Evolutionary conservation across 2,329 filamentous ascomycete species (phyloP), one percentile per base, ranked within the genome.

Genomic region (Paraconiothyrium brasiliense): DNA sequence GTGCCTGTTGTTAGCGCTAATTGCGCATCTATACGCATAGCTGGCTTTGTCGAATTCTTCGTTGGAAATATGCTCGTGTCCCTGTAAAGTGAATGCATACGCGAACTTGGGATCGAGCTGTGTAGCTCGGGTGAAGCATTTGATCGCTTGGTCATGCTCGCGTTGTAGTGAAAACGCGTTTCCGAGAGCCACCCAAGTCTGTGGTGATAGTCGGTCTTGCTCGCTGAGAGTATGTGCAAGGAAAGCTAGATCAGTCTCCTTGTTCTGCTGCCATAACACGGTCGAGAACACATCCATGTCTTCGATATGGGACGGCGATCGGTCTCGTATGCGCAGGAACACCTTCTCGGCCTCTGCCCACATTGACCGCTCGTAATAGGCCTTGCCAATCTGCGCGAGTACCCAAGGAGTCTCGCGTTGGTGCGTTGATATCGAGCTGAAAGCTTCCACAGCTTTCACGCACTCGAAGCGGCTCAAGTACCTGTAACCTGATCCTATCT

Each of bases 261-360:
- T 90, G 79, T 97, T 97, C 64, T 97, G 82, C 78, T 97, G 94
- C 95, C 96, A 99, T n/a, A 99, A 85, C n/a, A 97, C 90, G 0
- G 95, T 99, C 14, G 94, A 98, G 80, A 97, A 99, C 39, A 98
- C 90, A 76, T 99, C 95, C 94, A 98, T 97, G 73, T 97, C 94
- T 74, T 97, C 91, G 48, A 96, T 84, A 4, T 92, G 89, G 1
- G 92, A 92, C 0, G 94, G 94, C 13, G 92, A 90, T 68, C 95
- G 84, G 35, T 90, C 87, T 54, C 93, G 89, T 67, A 99, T 87
- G 59, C 89, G 89, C 60, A 89, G 85, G 77, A 97, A 99, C 71
- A 90, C 91, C 66, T 91, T 92, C 75, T 97, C 94, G 3, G 95
- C 93, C 65, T 97, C 92, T 2, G 84, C 83, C 75, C 98, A 97